These are phyloP conservation scores for Ogataea methanolica DNA, from an alignment of 805 yeast species.

Conservation along the genomic window DNA sequence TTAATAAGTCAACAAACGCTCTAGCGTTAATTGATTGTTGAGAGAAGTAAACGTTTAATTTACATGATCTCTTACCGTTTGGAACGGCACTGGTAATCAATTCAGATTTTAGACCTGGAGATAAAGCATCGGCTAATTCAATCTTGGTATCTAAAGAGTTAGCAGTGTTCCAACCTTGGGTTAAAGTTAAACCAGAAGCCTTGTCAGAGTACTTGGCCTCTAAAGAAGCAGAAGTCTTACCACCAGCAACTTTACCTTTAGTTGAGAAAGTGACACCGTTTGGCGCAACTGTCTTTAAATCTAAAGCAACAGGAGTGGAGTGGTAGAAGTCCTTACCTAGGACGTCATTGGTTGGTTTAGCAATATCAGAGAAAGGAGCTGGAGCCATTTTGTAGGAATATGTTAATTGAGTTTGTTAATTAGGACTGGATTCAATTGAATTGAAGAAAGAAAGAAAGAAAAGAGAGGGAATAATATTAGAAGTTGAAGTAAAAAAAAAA, in stretches of 20 bases:
- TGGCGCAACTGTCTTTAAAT: conserved; percentile 89
- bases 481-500: background rate
- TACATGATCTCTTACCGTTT: conserved; percentile 79
- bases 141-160: conserved; percentile 89
- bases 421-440: background rate
- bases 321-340: conserved; percentile 92
- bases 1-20: conserved; percentile 89
- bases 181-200: conserved; percentile 84
- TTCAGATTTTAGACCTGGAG: conserved; percentile 94
- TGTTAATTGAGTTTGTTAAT: too few relatives aligned
- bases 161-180: conserved; percentile 98
- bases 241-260: conserved; percentile 82
- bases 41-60: conserved; percentile 83
- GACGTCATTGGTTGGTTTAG: conserved; percentile 88
- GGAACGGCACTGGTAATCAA: conserved; percentile 85
- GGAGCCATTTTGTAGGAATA: conserved; percentile 53
- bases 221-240: conserved; percentile 79
- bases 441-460: background rate
- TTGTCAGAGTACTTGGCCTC: conserved; percentile 94
- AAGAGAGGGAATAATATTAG: too few relatives aligned
- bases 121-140: conserved; percentile 84
- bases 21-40: conserved; percentile 93
- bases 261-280: conserved; percentile 94
- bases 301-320: conserved; percentile 79
- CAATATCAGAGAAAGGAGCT: conserved; percentile 89